Evolutionary conservation across 176 grass and related monocot species (phyloP), one percentile per base, ranked within the genome.

Genomic region (Eragrostis curvula): DNA sequence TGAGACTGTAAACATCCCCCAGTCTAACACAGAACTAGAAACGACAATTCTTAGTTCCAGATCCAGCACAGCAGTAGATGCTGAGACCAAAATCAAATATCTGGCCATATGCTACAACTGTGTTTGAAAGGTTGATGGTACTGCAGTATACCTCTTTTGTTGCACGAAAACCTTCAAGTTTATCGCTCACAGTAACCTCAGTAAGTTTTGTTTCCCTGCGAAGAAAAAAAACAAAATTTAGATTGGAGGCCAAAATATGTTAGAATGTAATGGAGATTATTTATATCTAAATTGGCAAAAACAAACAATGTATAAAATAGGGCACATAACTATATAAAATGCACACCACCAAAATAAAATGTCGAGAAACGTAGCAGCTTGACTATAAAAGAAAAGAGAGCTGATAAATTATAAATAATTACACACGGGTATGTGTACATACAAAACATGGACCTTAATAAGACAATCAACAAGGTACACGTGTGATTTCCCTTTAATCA

Each of bases 111-210:
- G 42, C 23, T 79, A 20, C 12, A 80, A 16, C 27, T 67, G 14
- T 39, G 20, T 9, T 65, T 83, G 11, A 46, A 52, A 51, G 9
- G 56, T 16, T 64, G 42, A 71, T 42, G 56, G 10, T 70, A 11
- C 40, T 67, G 46, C 58, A 40, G 28, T 69, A 91, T 88, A 98
- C 96, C 91, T 98, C 87, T 88, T 93, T 88, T 48, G 87, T 78
- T 51, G 96, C 90, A 88, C 96, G 96, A 63, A 98, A 98, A 62
- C 93, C 77, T 90, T 98, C 96, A 44, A 98, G 90, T 88, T 98
- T 98, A 90, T 96, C 93, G 80, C 93, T 96, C 46, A 92, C 91
- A 78, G 93, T 90, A 84, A 96, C 90, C 89, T 99, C 96, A 2
- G 96, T 96, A 74, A 99, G 93, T 90, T 99, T 94, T 48, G 78